phyloP scores from a whole-genome alignment of 768 basidiomycete genomes.

The Boletellus sp. region DNA sequence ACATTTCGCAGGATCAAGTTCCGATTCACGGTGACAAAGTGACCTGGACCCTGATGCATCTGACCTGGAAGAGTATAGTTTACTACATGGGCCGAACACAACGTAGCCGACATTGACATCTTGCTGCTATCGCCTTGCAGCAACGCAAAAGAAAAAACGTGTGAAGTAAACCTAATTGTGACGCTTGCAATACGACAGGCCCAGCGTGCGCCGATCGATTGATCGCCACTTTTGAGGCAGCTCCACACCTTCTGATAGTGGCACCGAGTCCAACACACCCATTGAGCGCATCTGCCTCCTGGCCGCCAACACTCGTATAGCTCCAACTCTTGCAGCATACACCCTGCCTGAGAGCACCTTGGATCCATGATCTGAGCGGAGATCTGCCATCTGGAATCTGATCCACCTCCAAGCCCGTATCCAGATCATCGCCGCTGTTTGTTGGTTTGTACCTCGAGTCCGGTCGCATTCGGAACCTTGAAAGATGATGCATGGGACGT shows the following conservation, averaged over 20 bases:
- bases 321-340: not conserved
- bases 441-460: not conserved
- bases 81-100: too few species aligned
- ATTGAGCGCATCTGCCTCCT: not conserved
- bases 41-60: too few species aligned
- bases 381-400: not conserved
- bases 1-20: too few species aligned
- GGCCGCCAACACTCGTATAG: not conserved
- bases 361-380: not conserved
- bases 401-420: not conserved
- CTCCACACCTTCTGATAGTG: not conserved
- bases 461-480: conserved; percentile 3
- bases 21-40: too few species aligned
- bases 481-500: conserved; percentile 17
- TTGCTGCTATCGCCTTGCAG: too few species aligned
- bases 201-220: not conserved
- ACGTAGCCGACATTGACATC: too few species aligned
- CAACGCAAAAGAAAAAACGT: too few species aligned
- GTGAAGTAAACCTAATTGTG: too few species aligned
- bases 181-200: too few species aligned
- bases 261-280: not conserved
- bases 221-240: not conserved
- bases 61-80: too few species aligned
- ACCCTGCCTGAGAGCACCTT: not conserved
- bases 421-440: not conserved